phyloP scores from a whole-genome alignment of 768 basidiomycete species.

The Russula earlei region DNA sequence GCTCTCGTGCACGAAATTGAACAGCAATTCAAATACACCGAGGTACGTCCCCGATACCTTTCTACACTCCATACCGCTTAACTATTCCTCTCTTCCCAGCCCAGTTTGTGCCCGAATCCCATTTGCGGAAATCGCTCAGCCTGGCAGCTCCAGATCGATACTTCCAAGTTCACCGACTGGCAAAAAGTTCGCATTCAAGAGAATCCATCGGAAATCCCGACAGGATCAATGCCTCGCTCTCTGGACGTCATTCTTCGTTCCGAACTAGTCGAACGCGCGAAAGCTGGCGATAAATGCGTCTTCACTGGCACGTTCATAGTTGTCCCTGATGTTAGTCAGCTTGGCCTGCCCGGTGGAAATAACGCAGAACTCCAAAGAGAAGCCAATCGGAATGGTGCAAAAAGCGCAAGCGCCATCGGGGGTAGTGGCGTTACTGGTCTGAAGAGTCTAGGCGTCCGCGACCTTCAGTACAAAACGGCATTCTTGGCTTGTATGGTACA shows the following conservation, averaged over 20 bases:
- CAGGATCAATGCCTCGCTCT: conserved; percentile 96
- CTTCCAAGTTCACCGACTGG: conserved; percentile 97
- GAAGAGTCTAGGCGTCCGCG: conserved; percentile 89
- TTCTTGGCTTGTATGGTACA: conserved; percentile 98
- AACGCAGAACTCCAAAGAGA: conserved; percentile 85
- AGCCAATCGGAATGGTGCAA: conserved; percentile 54
- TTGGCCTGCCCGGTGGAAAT: conserved; percentile 91
- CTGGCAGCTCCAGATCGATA: conserved; percentile 94
- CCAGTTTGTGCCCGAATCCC: conserved; percentile 87
- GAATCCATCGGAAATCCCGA: conserved; percentile 97
- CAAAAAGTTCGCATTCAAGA: conserved; percentile 99
- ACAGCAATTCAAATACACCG: conserved; percentile 99
- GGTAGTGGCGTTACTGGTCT: conserved; percentile 85
- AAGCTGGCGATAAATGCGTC: conserved; percentile 97
- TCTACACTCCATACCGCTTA: background rate
- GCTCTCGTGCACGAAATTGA: conserved; percentile 88
- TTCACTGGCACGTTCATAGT: conserved; percentile 98
- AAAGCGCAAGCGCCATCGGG: conserved; percentile 51
- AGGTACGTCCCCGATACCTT: conserved; percentile 39
- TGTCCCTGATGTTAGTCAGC: conserved; percentile 94
- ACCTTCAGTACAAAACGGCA: conserved; percentile 96
- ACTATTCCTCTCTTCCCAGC: conserved; percentile 39
- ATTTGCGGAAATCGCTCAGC: conserved; percentile 83
- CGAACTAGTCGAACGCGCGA: conserved; percentile 96
- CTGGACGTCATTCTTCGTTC: conserved; percentile 91